Evolutionary conservation across 2,329 filamentous ascomycete species (phyloP).

Genomic region (Lecanosticta acicola): DNA sequence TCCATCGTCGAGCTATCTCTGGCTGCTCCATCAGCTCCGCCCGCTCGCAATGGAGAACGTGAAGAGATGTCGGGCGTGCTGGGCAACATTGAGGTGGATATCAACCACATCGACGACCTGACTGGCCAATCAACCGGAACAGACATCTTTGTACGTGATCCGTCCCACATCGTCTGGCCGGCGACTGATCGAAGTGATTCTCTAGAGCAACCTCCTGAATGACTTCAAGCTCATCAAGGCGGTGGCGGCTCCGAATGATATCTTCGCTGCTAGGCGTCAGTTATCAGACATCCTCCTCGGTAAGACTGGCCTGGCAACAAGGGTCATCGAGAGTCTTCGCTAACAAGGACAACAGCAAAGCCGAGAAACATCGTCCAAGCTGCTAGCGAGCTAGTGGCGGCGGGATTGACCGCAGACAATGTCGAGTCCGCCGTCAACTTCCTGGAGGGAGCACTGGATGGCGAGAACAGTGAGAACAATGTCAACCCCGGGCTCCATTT

Average conservation of each 20-base stretch:
- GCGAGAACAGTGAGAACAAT: constrained; percentile 24
- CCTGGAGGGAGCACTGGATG: constrained; percentile 19
- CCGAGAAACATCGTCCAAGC: constrained; percentile 25
- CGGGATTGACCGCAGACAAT: constrained; percentile 29
- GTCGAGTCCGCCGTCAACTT: constrained; percentile 15
- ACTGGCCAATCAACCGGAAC: not conserved
- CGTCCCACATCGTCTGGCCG: not conserved
- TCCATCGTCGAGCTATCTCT: not conserved
- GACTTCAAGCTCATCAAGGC: constrained; percentile 9
- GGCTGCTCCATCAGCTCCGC: not conserved
- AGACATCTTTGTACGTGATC: not conserved
- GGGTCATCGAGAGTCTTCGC: not conserved
- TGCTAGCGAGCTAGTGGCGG: constrained; percentile 23
- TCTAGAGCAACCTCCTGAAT: constrained; percentile 1
- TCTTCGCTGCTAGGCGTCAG: not conserved
- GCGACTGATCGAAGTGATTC: not conserved
- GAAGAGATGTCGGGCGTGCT: not conserved
- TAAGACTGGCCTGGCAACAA: too few relatives aligned
- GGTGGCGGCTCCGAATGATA: not conserved
- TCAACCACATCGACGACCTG: not conserved
- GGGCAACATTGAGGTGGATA: not conserved
- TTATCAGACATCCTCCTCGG: not conserved
- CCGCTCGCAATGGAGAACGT: not conserved
- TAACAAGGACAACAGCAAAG: not conserved
- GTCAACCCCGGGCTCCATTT: constrained; percentile 20